These are phyloP conservation scores for Hortaea werneckii DNA, from an alignment of 2,329 filamentous ascomycete genomes.

Conservation along the genomic window DNA sequence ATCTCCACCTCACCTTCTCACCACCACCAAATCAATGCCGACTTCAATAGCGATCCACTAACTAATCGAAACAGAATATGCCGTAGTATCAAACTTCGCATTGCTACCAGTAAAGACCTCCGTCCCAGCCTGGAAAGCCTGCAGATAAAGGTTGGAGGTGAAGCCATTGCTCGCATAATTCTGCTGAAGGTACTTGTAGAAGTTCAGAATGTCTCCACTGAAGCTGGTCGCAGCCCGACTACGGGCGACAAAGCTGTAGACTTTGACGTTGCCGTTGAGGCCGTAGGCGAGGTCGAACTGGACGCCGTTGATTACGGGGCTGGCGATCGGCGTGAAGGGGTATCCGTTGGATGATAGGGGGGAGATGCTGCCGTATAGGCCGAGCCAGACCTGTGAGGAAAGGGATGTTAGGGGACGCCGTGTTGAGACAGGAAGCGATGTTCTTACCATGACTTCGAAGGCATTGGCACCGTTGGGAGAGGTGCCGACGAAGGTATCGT, in stretches of 20 bases:
- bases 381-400: constrained; percentile 4
- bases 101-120: constrained; percentile 10
- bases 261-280: constrained; percentile 5
- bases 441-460: constrained; percentile 48
- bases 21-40: neutral
- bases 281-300: constrained; percentile 10
- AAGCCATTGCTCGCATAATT: constrained; percentile 4
- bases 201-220: neutral
- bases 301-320: constrained; percentile 4
- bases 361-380: constrained; percentile 8
- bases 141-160: constrained; percentile 4
- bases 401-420: neutral
- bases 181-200: constrained; percentile 3
- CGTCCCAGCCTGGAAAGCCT: constrained; percentile 7
- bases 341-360: constrained; percentile 12
- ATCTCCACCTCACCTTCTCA: neutral
- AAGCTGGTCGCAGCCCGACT: constrained; percentile 8
- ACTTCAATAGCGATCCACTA: neutral
- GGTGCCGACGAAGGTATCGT: constrained; percentile 50
- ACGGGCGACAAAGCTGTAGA: constrained; percentile 10
- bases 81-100: constrained; percentile 5
- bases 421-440: constrained; percentile 26
- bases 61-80: constrained; percentile 2
- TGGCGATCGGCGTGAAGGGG: constrained; percentile 11
- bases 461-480: constrained; percentile 34